Percentiles rank a stretch among this genome's conserved stretches.
Conservation (phyloP, 495 filamentous ascomycete species). For the Tuber magnatum region DNA sequence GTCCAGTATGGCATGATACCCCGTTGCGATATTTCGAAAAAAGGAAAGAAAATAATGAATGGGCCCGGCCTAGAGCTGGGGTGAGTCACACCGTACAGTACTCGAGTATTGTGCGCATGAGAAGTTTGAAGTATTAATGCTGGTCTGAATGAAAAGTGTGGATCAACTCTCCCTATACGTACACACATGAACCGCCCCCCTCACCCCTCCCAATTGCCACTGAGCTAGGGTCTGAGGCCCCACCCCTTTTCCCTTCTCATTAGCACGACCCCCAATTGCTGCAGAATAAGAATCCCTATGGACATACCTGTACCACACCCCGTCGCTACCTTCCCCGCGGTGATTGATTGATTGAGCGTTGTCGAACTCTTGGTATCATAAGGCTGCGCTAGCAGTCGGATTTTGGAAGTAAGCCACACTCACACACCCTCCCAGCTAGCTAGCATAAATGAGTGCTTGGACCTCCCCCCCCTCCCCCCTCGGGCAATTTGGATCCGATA, state of each 20-base stretch:
- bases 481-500: not conserved
- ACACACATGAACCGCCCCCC: not conserved
- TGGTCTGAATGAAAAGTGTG: not conserved
- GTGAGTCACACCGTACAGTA: not conserved
- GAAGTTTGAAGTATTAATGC: too few relatives aligned
- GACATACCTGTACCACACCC: too few relatives aligned
- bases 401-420: too few relatives aligned
- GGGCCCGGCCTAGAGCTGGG: not conserved
- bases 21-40: not conserved
- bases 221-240: not conserved
- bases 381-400: too few relatives aligned
- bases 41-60: not conserved
- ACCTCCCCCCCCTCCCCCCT: not conserved
- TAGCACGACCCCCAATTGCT: not conserved
- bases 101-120: too few relatives aligned
- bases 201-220: not conserved
- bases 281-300: too few relatives aligned
- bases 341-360: too few relatives aligned
- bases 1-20: not conserved
- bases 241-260: not conserved
- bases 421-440: too few relatives aligned
- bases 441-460: too few relatives aligned
- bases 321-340: too few relatives aligned
- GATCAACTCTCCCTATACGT: not conserved
- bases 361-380: too few relatives aligned